Conservation (phyloP, 129 eudicot genomes). For the Kitagawia praeruptora region DNA sequence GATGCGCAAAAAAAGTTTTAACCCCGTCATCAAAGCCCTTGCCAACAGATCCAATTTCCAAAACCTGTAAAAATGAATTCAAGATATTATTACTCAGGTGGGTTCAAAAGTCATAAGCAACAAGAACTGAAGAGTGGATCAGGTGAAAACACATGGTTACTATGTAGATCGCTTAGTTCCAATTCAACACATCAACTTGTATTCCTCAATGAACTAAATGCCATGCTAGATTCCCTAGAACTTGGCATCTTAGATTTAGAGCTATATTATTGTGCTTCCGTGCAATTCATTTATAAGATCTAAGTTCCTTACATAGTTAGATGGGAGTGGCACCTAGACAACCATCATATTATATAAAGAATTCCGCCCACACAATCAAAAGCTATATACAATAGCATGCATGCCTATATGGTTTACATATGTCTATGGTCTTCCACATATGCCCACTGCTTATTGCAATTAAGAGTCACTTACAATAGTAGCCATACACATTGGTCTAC, state of each 20-base stretch:
- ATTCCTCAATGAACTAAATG: background rate
- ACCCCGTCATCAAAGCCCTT: conserved; percentile 52
- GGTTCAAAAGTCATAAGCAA: background rate
- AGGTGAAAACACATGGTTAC: too few species aligned
- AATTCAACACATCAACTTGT: conserved; percentile 2
- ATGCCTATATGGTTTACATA: background rate
- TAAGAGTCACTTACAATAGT: background rate
- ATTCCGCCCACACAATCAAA: background rate
- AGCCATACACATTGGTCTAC: background rate
- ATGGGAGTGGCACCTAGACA: background rate
- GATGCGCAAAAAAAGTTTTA: conserved; percentile 69
- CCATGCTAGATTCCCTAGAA: background rate
- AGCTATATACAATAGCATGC: background rate
- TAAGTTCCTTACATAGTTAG: background rate
- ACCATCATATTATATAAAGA: background rate
- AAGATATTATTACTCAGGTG: conserved; percentile 5
- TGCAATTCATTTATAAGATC: background rate
- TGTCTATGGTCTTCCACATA: background rate
- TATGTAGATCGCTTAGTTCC: background rate
- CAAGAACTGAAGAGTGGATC: background rate
- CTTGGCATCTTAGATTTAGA: background rate
- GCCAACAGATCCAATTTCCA: conserved; percentile 97
- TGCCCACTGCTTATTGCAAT: background rate
- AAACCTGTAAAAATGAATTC: conserved; percentile 43
- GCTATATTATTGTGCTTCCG: background rate